Percentiles rank a stretch among this genome's conserved stretches.
These are phyloP conservation scores for Fusarium miscanthi DNA, from an alignment of 2,329 filamentous ascomycete species.

Conservation along the genomic window DNA sequence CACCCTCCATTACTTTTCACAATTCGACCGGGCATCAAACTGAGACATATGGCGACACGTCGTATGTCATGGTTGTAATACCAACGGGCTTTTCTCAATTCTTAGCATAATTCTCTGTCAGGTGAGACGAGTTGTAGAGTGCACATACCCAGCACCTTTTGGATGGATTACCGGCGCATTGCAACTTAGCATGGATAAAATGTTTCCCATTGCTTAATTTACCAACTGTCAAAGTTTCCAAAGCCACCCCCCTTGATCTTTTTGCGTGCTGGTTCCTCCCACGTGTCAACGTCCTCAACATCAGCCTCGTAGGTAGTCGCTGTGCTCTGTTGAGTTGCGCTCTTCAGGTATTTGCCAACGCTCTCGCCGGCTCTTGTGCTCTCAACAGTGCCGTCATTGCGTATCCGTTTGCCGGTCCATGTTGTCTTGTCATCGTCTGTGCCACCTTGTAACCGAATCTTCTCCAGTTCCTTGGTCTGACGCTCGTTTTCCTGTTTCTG, in stretches of 20 bases:
- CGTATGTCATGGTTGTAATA: conserved; percentile 15
- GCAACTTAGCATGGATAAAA: background rate
- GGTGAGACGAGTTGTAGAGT: conserved; percentile 18
- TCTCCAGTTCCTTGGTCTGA: conserved; percentile 67
- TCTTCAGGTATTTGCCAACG: conserved; percentile 86
- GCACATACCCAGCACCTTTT: conserved; percentile 31
- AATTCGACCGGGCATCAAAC: conserved; percentile 5
- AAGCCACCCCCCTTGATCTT: conserved; percentile 84
- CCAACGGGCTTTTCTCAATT: conserved; percentile 10
- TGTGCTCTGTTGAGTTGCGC: conserved; percentile 51
- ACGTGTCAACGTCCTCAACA: conserved; percentile 71
- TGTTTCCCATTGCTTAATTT: conserved; percentile 28
- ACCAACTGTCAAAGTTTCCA: conserved; percentile 96
- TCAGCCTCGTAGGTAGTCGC: conserved; percentile 67
- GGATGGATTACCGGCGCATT: conserved; percentile 6
- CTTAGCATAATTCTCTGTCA: conserved; percentile 33
- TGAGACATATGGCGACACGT: conserved; percentile 10
- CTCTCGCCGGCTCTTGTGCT: conserved; percentile 54
- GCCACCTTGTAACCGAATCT: conserved; percentile 72
- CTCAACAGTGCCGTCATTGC: conserved; percentile 71
- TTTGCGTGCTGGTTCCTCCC: conserved; percentile 80
- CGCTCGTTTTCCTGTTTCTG: conserved; percentile 74
- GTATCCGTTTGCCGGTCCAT: conserved; percentile 94
- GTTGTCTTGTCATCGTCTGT: conserved; percentile 90
- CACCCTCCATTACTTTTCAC: background rate